Percentiles rank a stretch among this genome's conserved stretches.
Evolutionary conservation across 106 monocot genomes (phyloP).

Genomic region (Dendrobium catenatum): DNA sequence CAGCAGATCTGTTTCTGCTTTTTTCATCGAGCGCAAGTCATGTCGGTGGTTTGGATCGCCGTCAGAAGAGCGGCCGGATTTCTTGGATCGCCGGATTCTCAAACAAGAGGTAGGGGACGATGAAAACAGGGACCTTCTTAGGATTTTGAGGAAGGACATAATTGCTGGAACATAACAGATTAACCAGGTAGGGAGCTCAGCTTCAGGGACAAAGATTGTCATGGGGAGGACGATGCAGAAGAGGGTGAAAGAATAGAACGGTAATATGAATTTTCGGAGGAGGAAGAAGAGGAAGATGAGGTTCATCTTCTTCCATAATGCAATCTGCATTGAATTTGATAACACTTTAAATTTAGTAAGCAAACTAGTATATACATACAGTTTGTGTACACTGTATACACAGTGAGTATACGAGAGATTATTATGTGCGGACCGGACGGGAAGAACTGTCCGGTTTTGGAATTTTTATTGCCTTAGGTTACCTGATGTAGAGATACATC

Average conservation of each 20-base stretch:
- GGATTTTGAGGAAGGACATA: slow-evolving; percentile 80
- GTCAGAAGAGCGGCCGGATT: slow-evolving; percentile 71
- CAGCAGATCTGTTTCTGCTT: slow-evolving; percentile 8
- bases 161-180: slow-evolving; percentile 75
- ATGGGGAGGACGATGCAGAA: slow-evolving; percentile 88
- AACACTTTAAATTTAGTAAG: no score
- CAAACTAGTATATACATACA: no score
- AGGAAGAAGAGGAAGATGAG: slow-evolving; percentile 63
- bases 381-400: no score
- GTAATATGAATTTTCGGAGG: slow-evolving; percentile 67
- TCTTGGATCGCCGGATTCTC: slow-evolving; percentile 60
- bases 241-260: slow-evolving; percentile 89
- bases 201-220: slow-evolving; percentile 90
- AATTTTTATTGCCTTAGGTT: no score
- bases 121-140: slow-evolving; percentile 26
- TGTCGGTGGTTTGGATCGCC: slow-evolving; percentile 35
- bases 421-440: no score
- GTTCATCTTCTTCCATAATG: slow-evolving; percentile 47
- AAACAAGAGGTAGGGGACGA: slow-evolving; percentile 84
- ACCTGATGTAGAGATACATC: no score
- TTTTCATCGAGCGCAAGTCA: slow-evolving; percentile 32
- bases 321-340: slow-evolving; percentile 23
- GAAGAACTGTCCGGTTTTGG: no score
- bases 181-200: slow-evolving; percentile 76
- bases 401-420: no score